Evolutionary conservation across 208 protist species (phyloP).

Genomic region (Trypanosoma caninum): DNA sequence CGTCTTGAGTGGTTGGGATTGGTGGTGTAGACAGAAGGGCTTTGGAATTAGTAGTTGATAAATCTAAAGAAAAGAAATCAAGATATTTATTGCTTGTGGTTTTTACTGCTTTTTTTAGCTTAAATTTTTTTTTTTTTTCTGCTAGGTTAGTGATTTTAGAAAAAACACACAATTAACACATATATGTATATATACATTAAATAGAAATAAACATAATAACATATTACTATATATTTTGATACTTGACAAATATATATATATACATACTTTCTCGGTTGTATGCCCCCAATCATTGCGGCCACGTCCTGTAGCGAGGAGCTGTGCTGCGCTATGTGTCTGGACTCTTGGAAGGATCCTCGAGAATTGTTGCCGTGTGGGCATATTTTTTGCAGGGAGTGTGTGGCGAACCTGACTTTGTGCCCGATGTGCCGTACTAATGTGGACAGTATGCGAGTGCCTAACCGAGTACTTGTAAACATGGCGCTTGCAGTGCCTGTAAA

Average conservation of each 20-base stretch:
- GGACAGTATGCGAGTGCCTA: slow-evolving; percentile 26
- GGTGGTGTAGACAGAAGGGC: no score
- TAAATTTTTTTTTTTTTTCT: slow-evolving; percentile 8
- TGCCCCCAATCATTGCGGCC: slow-evolving; percentile 34
- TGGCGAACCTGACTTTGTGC: slow-evolving; percentile 34
- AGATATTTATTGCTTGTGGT: no score
- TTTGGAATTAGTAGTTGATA: no score
- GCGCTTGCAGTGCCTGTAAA: slow-evolving; percentile 47
- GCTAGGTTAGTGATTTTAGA: no score
- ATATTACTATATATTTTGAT: no score
- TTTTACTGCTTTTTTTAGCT: slow-evolving; percentile 5
- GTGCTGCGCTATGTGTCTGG: slow-evolving; percentile 63
- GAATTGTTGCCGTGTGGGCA: slow-evolving; percentile 48
- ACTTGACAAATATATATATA: slow-evolving; percentile 16
- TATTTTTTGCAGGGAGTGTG: slow-evolving; percentile 61
- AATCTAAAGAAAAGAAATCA: no score
- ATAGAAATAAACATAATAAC: no score
- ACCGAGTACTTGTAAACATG: slow-evolving; percentile 73
- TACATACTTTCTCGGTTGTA: no score
- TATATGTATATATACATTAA: background rate
- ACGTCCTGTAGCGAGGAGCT: slow-evolving; percentile 67
- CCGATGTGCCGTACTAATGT: slow-evolving; percentile 56
- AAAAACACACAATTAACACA: no score
- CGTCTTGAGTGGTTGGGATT: no score
- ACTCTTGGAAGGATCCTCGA: slow-evolving; percentile 66